A percentile compares a stretch with the other conserved stretches of the same genome.
Conservation (phyloP, 2,329 filamentous ascomycete species). For the Sphaerostilbella broomeana region DNA sequence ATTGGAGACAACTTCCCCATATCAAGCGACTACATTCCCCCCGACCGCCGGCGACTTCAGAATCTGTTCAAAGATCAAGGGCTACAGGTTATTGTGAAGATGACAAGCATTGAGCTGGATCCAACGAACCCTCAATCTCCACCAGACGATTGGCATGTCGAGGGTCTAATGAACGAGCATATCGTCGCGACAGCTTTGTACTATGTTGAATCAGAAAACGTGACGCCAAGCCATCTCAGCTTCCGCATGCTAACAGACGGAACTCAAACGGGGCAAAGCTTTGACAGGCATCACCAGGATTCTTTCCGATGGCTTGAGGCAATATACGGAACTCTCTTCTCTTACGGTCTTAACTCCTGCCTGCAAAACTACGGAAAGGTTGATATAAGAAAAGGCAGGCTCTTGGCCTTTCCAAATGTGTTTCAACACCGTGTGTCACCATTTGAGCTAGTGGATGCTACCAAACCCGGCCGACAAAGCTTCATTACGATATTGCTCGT, state of each 20-base stretch:
- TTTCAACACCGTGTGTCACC: slow-evolving; percentile 18
- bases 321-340: slow-evolving; percentile 12
- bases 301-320: slow-evolving; percentile 4
- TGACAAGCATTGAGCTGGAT: slow-evolving; percentile 47
- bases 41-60: slow-evolving; percentile 4
- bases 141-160: slow-evolving; percentile 39
- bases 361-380: slow-evolving; percentile 19
- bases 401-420: slow-evolving; percentile 15
- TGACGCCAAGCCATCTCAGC: neutral
- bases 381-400: slow-evolving; percentile 16
- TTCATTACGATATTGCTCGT: slow-evolving; percentile 45
- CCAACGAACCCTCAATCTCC: slow-evolving; percentile 44
- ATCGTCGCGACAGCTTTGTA: slow-evolving; percentile 23
- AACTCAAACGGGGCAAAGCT: neutral
- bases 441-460: slow-evolving; percentile 40
- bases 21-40: neutral
- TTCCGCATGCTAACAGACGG: neutral
- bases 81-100: slow-evolving; percentile 56
- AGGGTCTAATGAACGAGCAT: slow-evolving; percentile 23
- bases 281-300: neutral
- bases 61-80: slow-evolving; percentile 23
- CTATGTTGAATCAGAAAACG: slow-evolving; percentile 11
- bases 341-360: neutral
- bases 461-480: slow-evolving; percentile 43
- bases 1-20: no score